Evolutionary conservation across 2,329 filamentous ascomycete species (phyloP), one percentile per base, ranked within the genome.

Genomic region (Trichoderma atrobrunneum): DNA sequence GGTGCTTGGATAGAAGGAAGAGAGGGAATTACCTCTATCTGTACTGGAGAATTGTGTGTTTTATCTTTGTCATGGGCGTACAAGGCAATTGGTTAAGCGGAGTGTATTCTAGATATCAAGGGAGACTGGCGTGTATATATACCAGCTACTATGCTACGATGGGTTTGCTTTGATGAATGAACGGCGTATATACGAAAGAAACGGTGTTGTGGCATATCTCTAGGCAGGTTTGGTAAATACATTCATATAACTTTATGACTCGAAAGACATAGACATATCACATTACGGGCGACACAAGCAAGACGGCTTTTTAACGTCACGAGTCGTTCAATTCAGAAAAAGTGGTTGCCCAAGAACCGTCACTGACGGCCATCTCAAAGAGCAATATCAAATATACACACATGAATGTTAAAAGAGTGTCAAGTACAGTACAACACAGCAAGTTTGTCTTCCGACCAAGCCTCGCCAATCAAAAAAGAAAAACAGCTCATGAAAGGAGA

Each of bases 1-100:
- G 16, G 72, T 89, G 56, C 78, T 88, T 74, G 85, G 84, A 21
- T 72, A 56, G 59, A 8, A 32, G 43, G 1, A 28, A 26, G 14
- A 51, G 4, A 12, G 24, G 12, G 3, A 10, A 24, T n/a, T 21
- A 4, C n/a, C 7, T 8, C 14, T 7, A 16, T 34, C 51, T 11
- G 32, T 30, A 39, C 16, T 21, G 26, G 36, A 34, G 34, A 21
- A 32, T 12, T n/a, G 5, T n/a, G 21, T n/a, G 6, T 1, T 16
- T 30, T 43, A 8, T 18, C 2, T 59, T 43, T 32, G 28, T 59
- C 11, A 51, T 24, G 12, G 56, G 56, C 36, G 66, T 43, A 26
- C 18, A 16, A 34, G 10, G 51, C 3, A 56, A n/a, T 16, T 26
- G 61, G 61, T 10, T 48, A 10, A 26, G 54, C 32, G 26, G 21